Base-by-base conservation (phyloP, 495 filamentous ascomycete species). In the Trichoderma virens region DNA sequence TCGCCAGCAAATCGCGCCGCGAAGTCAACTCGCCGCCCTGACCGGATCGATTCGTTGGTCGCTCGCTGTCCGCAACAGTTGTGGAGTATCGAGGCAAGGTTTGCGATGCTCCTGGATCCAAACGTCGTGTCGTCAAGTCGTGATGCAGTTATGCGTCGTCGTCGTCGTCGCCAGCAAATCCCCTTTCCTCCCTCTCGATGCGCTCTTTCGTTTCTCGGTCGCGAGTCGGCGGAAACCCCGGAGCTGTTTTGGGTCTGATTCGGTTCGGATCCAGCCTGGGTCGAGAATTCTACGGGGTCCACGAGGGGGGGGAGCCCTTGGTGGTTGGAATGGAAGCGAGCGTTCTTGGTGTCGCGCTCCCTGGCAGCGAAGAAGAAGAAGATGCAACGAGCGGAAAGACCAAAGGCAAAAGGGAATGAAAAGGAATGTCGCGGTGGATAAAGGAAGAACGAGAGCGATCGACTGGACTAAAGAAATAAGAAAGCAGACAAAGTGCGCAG, bases 391-490 rank as follows among this genome's bases (percentile, higher is more conserved):
- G n/a, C n/a, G 43, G 18, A 47, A 20, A 47, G 43, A 11, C 43
- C 6, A 47, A 47, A 23, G 43, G 43, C 8, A 30, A 56, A 30
- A 16, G 16, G 25, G 25, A 30, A 28, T 11, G 25, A 30, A 56
- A 56, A n/a, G 45, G 27, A 27, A 56, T 27, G 51, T 27, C 23
- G 27, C 23, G 18, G 51, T 56, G 51, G 51, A 18, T 56, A 56
- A 56, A 56, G n/a, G 18, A 30, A 30, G 8, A 56, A 30, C 11
- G 51, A 56, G 51, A 56, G 51, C 51, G 51, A 56, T 56, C 51
- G 51, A 56, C 51, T 56, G 51, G 27, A 30, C 51, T 56, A 56
- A 23, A 56, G 51, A 56, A 56, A 56, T 56, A 56, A 56, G 51
- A 56, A 56, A 30, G 4, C 23, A 30, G 25, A 56, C 51, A 56